A percentile compares a stretch with the other conserved stretches of the same genome.
Evolutionary conservation across 805 yeast species (phyloP).

Genomic region (Millerago galiae): DNA sequence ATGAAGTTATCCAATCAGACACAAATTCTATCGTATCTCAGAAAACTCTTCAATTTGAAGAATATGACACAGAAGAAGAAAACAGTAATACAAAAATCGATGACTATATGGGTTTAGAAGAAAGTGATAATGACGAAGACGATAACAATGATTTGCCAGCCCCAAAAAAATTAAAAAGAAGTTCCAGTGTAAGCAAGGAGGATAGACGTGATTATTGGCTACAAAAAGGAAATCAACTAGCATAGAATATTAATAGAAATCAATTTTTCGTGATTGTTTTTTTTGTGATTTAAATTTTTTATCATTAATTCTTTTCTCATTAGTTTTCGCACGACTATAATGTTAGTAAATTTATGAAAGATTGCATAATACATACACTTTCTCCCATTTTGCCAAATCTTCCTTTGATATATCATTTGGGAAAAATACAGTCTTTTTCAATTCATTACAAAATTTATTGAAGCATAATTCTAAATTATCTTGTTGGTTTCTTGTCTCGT

Average conservation of each 20-base stretch:
- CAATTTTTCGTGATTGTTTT: slow-evolving; percentile 28
- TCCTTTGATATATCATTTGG: slow-evolving; percentile 41
- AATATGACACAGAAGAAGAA: slow-evolving; percentile 11
- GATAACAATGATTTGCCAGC: slow-evolving; percentile 13
- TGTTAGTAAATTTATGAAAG: not conserved
- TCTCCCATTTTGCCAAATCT: slow-evolving; percentile 47
- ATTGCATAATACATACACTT: slow-evolving; percentile 11
- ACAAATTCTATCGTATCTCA: slow-evolving; percentile 14
- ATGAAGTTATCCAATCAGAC: slow-evolving; percentile 46
- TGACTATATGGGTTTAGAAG: slow-evolving; percentile 22
- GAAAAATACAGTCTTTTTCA: slow-evolving; percentile 40
- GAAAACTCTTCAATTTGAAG: slow-evolving; percentile 2
- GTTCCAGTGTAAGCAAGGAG: slow-evolving; percentile 15
- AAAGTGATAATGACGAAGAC: slow-evolving; percentile 22
- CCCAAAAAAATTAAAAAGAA: slow-evolving; percentile 5
- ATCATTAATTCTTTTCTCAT: slow-evolving; percentile 28
- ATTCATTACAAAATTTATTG: slow-evolving; percentile 47
- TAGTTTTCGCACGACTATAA: slow-evolving; percentile 18
- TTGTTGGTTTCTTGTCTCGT: slow-evolving; percentile 50
- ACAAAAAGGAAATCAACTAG: slow-evolving; percentile 27
- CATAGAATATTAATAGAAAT: slow-evolving; percentile 6
- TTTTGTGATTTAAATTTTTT: slow-evolving; percentile 34
- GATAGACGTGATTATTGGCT: slow-evolving; percentile 31
- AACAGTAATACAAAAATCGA: slow-evolving; percentile 11
- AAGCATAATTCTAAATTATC: slow-evolving; percentile 53